Evolutionary conservation across 176 grass and related monocot species (phyloP).

Genomic region (Eleusine indica): DNA sequence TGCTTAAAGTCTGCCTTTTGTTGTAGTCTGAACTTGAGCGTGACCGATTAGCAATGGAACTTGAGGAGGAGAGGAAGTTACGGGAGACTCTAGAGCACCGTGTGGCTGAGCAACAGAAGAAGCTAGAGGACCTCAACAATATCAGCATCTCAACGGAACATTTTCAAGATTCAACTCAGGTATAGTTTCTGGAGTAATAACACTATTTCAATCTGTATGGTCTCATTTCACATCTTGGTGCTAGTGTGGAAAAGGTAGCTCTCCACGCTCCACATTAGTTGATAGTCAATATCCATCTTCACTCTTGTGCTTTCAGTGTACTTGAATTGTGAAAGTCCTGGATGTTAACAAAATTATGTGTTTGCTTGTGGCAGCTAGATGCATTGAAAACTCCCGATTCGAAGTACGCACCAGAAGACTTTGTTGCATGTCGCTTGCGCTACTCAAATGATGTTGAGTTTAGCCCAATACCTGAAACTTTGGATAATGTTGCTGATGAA

Average conservation of each 20-base stretch:
- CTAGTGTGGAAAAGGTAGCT: neutral
- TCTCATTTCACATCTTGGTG: neutral
- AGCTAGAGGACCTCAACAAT: constrained; percentile 47
- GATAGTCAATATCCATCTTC: constrained; percentile 27
- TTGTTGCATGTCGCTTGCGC: constrained; percentile 56
- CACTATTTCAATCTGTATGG: neutral
- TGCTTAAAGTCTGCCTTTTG: constrained; percentile 2
- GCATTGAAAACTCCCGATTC: constrained; percentile 77
- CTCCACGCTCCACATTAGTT: neutral
- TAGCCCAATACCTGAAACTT: constrained; percentile 67
- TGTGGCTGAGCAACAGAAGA: constrained; percentile 69
- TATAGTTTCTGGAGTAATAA: constrained; percentile 37
- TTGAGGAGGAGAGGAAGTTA: constrained; percentile 88
- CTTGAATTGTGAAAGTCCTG: neutral
- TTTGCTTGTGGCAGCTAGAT: constrained; percentile 47
- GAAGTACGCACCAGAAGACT: constrained; percentile 49
- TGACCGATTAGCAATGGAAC: constrained; percentile 80
- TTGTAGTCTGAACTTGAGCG: constrained; percentile 88
- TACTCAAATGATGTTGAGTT: constrained; percentile 59
- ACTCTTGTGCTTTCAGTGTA: constrained; percentile 1
- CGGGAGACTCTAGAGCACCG: constrained; percentile 53
- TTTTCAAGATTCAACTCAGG: constrained; percentile 55
- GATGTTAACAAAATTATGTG: neutral
- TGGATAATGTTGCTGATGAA: constrained; percentile 61
- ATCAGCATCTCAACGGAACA: constrained; percentile 40